A percentile compares a stretch with the other conserved stretches of the same genome.
These are phyloP conservation scores for Sextonia rubra DNA, from an alignment of 164 flowering plant genomes.

Conservation along the genomic window DNA sequence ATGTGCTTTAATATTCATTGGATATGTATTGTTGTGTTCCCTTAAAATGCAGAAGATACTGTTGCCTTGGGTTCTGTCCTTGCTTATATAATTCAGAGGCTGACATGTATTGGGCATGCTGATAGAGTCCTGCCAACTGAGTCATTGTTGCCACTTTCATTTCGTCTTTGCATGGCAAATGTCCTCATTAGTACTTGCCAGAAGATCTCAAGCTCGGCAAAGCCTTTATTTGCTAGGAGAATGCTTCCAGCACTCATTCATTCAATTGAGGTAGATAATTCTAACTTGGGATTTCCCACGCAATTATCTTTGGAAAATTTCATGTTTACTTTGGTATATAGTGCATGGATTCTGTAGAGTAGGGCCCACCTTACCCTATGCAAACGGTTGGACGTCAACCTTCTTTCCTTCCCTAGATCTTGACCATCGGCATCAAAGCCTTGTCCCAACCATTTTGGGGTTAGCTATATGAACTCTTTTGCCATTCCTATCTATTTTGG, in stretches of 20 bases:
- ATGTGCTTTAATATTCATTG: background rate
- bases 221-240: slow-evolving; percentile 42
- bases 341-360: too few relatives aligned
- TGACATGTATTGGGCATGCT: slow-evolving; percentile 1
- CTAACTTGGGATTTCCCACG: background rate
- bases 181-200: slow-evolving; percentile 84
- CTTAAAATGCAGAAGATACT: slow-evolving; percentile 34
- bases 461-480: too few relatives aligned
- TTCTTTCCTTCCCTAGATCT: too few relatives aligned
- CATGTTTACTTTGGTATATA: too few relatives aligned
- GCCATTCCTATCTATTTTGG: too few relatives aligned
- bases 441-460: too few relatives aligned
- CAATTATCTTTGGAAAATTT: too few relatives aligned
- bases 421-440: too few relatives aligned
- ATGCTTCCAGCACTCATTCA: slow-evolving; percentile 48
- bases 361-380: too few relatives aligned
- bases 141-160: slow-evolving; percentile 29
- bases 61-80: slow-evolving; percentile 25
- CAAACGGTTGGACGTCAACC: too few relatives aligned
- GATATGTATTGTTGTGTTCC: background rate
- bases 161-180: slow-evolving; percentile 90
- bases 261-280: slow-evolving; percentile 40
- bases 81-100: slow-evolving; percentile 34
- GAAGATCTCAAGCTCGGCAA: slow-evolving; percentile 54
- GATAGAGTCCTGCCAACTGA: background rate